A percentile compares a stretch with the other conserved stretches of the same genome.
These are phyloP conservation scores for Thalassiosira ordinaria DNA, from an alignment of 352 stramenopile species.

Conservation along the genomic window DNA sequence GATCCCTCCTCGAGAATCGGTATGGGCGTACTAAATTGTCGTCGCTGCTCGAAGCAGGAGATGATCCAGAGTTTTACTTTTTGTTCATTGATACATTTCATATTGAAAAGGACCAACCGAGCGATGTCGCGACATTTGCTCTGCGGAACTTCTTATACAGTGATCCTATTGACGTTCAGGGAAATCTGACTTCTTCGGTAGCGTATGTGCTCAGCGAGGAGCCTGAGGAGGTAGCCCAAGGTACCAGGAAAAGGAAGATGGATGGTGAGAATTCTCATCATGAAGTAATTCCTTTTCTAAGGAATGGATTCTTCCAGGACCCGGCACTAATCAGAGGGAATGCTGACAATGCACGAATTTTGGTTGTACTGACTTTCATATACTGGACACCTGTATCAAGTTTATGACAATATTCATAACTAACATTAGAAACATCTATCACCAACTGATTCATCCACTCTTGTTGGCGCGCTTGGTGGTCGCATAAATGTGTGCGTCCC, in stretches of 20 bases:
- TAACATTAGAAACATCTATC: no score
- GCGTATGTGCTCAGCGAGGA: slow-evolving; percentile 4
- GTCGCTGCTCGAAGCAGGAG: neutral
- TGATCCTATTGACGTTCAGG: slow-evolving; percentile 15
- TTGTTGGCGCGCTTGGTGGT: no score
- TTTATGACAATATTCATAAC: no score
- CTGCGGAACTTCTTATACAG: slow-evolving; percentile 17
- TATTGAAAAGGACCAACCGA: slow-evolving; percentile 12
- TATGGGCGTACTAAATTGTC: slow-evolving; percentile 1
- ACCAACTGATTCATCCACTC: no score
- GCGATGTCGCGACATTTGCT: slow-evolving; percentile 6
- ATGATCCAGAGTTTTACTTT: slow-evolving; percentile 34
- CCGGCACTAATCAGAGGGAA: slow-evolving; percentile 2
- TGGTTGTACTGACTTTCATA: no score
- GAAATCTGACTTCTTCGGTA: slow-evolving; percentile 12
- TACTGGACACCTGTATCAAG: no score
- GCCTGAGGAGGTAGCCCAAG: neutral
- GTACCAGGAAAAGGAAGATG: neutral
- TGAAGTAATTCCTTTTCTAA: slow-evolving; percentile 16
- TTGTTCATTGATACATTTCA: slow-evolving; percentile 22
- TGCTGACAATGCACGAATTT: slow-evolving; percentile 24
- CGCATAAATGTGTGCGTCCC: no score
- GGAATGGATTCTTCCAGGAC: slow-evolving; percentile 36
- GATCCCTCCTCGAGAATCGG: slow-evolving; percentile 6
- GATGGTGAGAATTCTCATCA: neutral